Evolutionary conservation across 352 stramenopile species (phyloP), one percentile per base, ranked within the genome.

Genomic region (Thalassiosira mediterranea): DNA sequence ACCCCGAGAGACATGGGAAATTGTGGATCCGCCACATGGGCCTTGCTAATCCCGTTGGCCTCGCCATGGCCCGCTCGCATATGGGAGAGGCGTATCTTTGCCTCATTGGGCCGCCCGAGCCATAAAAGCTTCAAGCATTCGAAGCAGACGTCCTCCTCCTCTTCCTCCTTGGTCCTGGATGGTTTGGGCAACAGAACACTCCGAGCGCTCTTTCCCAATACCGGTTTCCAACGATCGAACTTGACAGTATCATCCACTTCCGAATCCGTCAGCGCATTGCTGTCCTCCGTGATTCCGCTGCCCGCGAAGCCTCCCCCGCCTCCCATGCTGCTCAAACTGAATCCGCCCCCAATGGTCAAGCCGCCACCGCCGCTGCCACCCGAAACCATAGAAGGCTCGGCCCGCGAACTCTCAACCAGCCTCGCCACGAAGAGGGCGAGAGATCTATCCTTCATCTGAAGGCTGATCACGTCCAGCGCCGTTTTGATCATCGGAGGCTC

Each of bases 401-500:
- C 19, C 61, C 8, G 11, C 51, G 72, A 57, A 66, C 93, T 94
- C 73, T 97, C 95, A 10, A 97, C 86, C 15, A 98, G 83, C 11
- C 95, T 87, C 21, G 93, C 84, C 37, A 98, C 86, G 15, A 97
- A 75, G 29, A 98, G 91, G 26, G 95, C 95, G 28, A 98, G 81
- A 59, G 94, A 93, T 25, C 88, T 71, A 77, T 98, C 95, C 64
- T 91, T 54, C 56, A 97, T 86, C 42, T 96, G 94, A 23, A 92
- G 87, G 1, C 90, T 85, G 42, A 98, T 92, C 26, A 97, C 88
- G 42, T 96, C 94, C 58, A 98, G 72, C 1, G 95, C 92, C 56
- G 96, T 95, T 85, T 97, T 95, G 25, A 97, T 83, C 11, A 95
- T 93, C 17, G 95, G 95, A 1, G 96, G 96, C 48, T 98, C 88